Conservation (phyloP, 805 yeast species). For the Starmera amethionina region DNA sequence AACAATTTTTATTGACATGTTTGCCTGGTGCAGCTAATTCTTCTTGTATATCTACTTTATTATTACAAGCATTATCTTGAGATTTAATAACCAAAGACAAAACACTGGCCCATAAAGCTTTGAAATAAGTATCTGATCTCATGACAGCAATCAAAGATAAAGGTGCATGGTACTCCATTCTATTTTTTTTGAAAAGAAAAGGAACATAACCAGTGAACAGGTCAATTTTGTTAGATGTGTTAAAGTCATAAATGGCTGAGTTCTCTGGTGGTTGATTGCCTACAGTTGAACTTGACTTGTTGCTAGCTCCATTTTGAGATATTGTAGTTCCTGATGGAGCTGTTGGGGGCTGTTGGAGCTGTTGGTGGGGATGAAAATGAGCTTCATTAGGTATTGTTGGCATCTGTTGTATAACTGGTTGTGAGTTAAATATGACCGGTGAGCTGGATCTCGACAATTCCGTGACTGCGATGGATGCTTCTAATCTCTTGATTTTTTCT, state of each 20-base stretch:
- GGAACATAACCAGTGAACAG: constrained; percentile 35
- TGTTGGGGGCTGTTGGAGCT: neutral
- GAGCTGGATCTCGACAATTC: constrained; percentile 15
- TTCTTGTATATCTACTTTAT: neutral
- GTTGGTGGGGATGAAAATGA: neutral
- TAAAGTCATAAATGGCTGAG: constrained; percentile 7
- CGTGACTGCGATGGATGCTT: constrained; percentile 31
- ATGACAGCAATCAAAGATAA: constrained; percentile 38
- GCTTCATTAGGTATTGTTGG: neutral
- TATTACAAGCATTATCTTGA: neutral
- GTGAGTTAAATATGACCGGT: neutral
- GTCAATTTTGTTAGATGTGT: constrained; percentile 27
- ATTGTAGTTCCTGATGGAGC: no score
- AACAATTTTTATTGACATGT: neutral
- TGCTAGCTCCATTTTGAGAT: no score
- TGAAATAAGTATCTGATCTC: constrained; percentile 33
- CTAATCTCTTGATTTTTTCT: constrained; percentile 35
- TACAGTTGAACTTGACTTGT: no score
- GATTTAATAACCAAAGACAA: constrained; percentile 10
- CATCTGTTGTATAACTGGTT: neutral
- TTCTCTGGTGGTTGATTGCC: neutral
- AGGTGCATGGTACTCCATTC: constrained; percentile 42
- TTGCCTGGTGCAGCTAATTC: neutral
- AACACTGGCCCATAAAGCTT: constrained; percentile 23
- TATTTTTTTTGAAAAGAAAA: constrained; percentile 27